Evolutionary conservation across 1,139 yeast genomes (phyloP).

Genomic region (Pichia sp.): DNA sequence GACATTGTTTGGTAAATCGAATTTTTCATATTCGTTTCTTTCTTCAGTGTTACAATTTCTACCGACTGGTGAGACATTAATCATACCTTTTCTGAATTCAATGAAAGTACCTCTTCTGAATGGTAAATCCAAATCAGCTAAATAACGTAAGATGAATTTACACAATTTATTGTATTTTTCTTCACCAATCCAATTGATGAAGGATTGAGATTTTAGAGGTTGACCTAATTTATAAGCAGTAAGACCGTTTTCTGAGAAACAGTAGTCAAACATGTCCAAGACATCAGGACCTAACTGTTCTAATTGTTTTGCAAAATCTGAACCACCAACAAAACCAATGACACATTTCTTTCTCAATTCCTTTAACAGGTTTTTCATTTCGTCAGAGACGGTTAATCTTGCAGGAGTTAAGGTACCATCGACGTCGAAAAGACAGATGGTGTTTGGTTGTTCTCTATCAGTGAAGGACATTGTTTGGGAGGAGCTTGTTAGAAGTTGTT

Average conservation of each 20-base stretch:
- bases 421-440: conserved; percentile 85
- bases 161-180: conserved; percentile 86
- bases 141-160: conserved; percentile 76
- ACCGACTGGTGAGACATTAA: conserved; percentile 95
- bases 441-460: conserved; percentile 48
- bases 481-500: not conserved
- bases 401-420: conserved; percentile 99
- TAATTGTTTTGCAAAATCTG: conserved; percentile 87
- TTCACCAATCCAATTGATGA: conserved; percentile 93
- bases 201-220: conserved; percentile 84
- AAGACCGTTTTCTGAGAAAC: conserved; percentile 95
- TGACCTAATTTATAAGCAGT: conserved; percentile 92
- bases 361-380: conserved; percentile 63
- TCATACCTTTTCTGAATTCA: conserved; percentile 99
- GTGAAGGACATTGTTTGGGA: conserved; percentile 40
- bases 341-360: conserved; percentile 85
- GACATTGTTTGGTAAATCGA: conserved; percentile 68
- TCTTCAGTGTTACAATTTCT: conserved; percentile 94
- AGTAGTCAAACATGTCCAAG: conserved; percentile 80
- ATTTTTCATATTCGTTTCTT: conserved; percentile 85
- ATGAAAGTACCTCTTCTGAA: conserved; percentile 94
- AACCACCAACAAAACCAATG: conserved; percentile 97
- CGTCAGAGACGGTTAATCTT: conserved; percentile 73
- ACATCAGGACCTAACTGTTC: conserved; percentile 88
- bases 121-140: conserved; percentile 83